A percentile compares a stretch with the other conserved stretches of the same genome.
Evolutionary conservation across 2,329 filamentous ascomycete genomes (phyloP).

Genomic region (Coccinonectria pachysandricola): DNA sequence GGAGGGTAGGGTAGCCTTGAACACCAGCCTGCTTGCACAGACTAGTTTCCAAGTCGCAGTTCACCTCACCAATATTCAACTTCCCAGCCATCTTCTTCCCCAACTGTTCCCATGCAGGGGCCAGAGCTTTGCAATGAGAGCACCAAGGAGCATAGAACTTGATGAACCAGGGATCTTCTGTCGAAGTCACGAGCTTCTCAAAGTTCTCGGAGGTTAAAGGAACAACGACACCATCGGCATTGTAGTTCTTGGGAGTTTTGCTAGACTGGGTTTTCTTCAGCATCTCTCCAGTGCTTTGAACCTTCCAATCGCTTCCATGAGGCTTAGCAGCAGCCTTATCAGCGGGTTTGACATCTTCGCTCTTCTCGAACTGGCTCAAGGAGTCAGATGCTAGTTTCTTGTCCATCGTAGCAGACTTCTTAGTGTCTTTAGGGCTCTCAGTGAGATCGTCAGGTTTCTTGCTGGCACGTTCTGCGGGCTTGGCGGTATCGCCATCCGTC

Average conservation of each 20-base stretch:
- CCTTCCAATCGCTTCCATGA: slow-evolving; percentile 20
- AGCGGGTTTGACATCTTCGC: slow-evolving; percentile 14
- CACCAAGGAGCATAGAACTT: slow-evolving; percentile 99
- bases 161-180: slow-evolving; percentile 91
- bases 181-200: slow-evolving; percentile 73
- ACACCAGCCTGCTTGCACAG: slow-evolving; percentile 89
- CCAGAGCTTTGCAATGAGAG: slow-evolving; percentile 86
- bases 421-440: slow-evolving; percentile 22
- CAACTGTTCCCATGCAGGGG: slow-evolving; percentile 80
- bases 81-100: slow-evolving; percentile 82
- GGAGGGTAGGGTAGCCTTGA: slow-evolving; percentile 73
- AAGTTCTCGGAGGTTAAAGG: slow-evolving; percentile 76
- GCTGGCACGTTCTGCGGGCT: slow-evolving; percentile 5
- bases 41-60: slow-evolving; percentile 75
- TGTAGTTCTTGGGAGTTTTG: slow-evolving; percentile 47
- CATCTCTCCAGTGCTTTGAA: slow-evolving; percentile 20
- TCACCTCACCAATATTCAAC: slow-evolving; percentile 90
- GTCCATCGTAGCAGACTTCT: slow-evolving; percentile 1
- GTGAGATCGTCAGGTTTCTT: slow-evolving; percentile 13
- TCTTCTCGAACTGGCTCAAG: slow-evolving; percentile 10
- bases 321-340: slow-evolving; percentile 13
- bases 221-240: slow-evolving; percentile 65
- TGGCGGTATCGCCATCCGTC: slow-evolving; percentile 2
- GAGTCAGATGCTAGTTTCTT: background rate
- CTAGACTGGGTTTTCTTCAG: slow-evolving; percentile 31